Percentiles rank a stretch among this genome's conserved stretches.
phyloP scores from a whole-genome alignment of 176 grass and related monocot species.

The Phyllostachys edulis region DNA sequence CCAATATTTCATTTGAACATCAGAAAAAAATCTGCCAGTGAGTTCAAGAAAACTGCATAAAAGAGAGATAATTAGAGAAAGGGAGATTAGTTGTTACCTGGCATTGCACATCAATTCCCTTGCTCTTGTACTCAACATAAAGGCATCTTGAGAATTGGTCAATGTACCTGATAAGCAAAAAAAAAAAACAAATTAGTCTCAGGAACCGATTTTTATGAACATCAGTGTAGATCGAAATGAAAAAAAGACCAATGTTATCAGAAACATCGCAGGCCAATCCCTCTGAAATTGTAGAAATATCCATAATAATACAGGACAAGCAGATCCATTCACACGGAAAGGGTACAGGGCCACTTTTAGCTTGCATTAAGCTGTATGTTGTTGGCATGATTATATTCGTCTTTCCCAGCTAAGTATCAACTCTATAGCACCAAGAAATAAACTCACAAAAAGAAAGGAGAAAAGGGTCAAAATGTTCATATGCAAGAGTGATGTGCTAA shows the following conservation, averaged over 20 bases:
- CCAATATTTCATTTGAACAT: slow-evolving; percentile 1
- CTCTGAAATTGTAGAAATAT: not conserved
- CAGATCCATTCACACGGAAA: not conserved
- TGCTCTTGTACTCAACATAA: slow-evolving; percentile 85
- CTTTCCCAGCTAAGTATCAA: not conserved
- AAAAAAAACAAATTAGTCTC: not conserved
- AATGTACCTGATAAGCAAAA: slow-evolving; percentile 61
- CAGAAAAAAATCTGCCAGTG: not conserved
- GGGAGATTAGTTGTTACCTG: slow-evolving; percentile 49
- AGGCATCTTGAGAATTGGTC: slow-evolving; percentile 92
- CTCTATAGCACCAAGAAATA: not conserved
- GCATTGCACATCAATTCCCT: slow-evolving; percentile 95
- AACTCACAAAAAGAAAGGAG: not conserved
- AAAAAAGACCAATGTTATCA: not conserved
- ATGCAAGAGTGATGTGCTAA: not conserved
- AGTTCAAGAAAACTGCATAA: not conserved
- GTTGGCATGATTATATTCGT: not conserved
- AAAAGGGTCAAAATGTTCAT: not conserved
- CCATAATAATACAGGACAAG: not conserved
- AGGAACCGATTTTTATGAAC: not conserved
- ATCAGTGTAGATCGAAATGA: not conserved
- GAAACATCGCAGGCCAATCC: not conserved
- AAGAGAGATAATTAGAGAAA: slow-evolving; percentile 4
- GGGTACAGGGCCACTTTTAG: not conserved
- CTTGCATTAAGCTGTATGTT: not conserved